Conservation (phyloP, 768 basidiomycete genomes). For the Tulasnella calospora region DNA sequence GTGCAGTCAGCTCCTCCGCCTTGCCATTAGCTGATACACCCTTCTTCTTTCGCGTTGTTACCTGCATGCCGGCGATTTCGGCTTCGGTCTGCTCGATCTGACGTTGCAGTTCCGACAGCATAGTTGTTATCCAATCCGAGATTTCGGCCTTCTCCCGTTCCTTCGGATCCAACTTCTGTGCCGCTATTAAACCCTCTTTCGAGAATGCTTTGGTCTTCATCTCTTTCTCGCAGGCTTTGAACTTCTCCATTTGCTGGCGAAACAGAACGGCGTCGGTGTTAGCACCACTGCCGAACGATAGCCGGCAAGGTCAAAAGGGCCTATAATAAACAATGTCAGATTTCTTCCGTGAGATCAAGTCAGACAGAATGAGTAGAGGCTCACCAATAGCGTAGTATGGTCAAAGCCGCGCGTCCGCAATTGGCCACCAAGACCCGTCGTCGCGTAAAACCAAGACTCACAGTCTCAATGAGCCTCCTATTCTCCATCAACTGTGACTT, state of each 20-base stretch:
- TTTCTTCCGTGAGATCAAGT: neutral
- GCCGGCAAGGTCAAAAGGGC: neutral
- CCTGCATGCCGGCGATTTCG: slow-evolving; percentile 82
- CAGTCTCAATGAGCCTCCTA: slow-evolving; percentile 93
- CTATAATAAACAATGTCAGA: neutral
- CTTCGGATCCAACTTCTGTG: slow-evolving; percentile 90
- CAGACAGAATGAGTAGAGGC: neutral
- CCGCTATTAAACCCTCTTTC: slow-evolving; percentile 93
- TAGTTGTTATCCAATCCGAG: slow-evolving; percentile 71
- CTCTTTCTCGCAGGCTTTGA: slow-evolving; percentile 99
- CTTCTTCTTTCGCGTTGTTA: slow-evolving; percentile 73
- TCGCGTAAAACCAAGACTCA: slow-evolving; percentile 39
- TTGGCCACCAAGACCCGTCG: slow-evolving; percentile 1
- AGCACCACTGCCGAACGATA: slow-evolving; percentile 28
- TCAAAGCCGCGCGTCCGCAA: slow-evolving; percentile 13
- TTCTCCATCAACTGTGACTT: slow-evolving; percentile 88
- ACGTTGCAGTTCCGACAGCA: slow-evolving; percentile 86
- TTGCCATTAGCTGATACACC: slow-evolving; percentile 60
- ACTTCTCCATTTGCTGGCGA: slow-evolving; percentile 99
- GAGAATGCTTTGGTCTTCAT: slow-evolving; percentile 99
- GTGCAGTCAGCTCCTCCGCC: slow-evolving; percentile 72
- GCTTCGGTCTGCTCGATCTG: slow-evolving; percentile 95
- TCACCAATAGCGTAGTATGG: neutral
- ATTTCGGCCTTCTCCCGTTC: slow-evolving; percentile 94
- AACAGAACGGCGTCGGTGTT: slow-evolving; percentile 22